Evolutionary conservation across 1,139 yeast species (phyloP).

Genomic region (Kodamaea sp.): DNA sequence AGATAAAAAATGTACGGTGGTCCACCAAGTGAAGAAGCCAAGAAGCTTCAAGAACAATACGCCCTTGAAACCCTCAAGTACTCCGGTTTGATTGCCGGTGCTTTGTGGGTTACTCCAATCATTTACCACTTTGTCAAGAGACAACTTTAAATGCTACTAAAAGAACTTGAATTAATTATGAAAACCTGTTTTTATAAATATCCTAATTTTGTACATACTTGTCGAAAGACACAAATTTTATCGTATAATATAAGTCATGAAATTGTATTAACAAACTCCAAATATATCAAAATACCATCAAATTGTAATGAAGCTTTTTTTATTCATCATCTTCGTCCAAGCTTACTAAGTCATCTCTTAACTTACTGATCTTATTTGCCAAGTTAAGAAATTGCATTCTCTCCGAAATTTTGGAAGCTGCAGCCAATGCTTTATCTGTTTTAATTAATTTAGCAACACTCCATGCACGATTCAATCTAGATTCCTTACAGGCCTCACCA

Average conservation of each 20-base stretch:
- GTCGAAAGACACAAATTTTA: conserved; percentile 1
- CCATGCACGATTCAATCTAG: conserved; percentile 61
- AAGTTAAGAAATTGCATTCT: conserved; percentile 65
- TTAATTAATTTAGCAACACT: conserved; percentile 67
- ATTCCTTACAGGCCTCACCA: conserved; percentile 72
- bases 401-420: conserved; percentile 81
- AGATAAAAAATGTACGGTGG: conserved; percentile 65
- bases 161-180: too few species aligned
- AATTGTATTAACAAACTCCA: too few species aligned
- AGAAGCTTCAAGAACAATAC: conserved; percentile 65
- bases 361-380: conserved; percentile 62
- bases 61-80: conserved; percentile 62
- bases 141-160: conserved; percentile 37
- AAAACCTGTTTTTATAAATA: background rate
- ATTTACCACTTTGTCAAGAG: conserved; percentile 58
- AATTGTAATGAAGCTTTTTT: too few species aligned
- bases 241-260: background rate
- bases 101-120: conserved; percentile 75
- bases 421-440: conserved; percentile 74
- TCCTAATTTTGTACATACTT: conserved; percentile 4
- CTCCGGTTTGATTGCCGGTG: conserved; percentile 71
- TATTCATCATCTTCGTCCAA: conserved; percentile 18
- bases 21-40: conserved; percentile 75
- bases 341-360: conserved; percentile 52
- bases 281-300: too few species aligned